Percentiles rank a stretch among this genome's conserved stretches.
Conservation (phyloP, 768 basidiomycete genomes). For the Naganishia kalamii region DNA sequence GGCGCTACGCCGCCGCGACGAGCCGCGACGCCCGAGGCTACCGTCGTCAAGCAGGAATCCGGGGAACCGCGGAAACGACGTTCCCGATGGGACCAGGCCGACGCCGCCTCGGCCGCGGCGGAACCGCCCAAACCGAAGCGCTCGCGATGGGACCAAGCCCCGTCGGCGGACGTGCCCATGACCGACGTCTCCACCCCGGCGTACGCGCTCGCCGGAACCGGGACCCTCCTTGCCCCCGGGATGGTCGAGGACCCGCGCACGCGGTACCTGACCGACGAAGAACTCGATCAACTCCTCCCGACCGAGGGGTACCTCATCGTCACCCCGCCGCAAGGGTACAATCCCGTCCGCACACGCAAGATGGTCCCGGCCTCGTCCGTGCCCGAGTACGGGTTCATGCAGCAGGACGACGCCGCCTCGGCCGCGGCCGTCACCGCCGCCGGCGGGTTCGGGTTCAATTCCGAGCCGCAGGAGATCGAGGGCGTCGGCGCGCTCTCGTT, state of each 20-base stretch:
- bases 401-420: slow-evolving; percentile 81
- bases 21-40: slow-evolving; percentile 22
- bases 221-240: slow-evolving; percentile 27
- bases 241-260: slow-evolving; percentile 80
- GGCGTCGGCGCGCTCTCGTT: slow-evolving; percentile 95
- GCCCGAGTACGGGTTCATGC: slow-evolving; percentile 77
- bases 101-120: slow-evolving; percentile 55
- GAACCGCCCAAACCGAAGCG: slow-evolving; percentile 58
- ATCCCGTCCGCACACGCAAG: slow-evolving; percentile 60
- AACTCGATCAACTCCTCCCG: slow-evolving; percentile 85
- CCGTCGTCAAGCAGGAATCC: slow-evolving; percentile 51
- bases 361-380: slow-evolving; percentile 51
- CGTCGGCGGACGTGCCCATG: slow-evolving; percentile 48
- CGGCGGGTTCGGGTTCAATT: slow-evolving; percentile 65
- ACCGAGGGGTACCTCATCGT: slow-evolving; percentile 76
- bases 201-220: slow-evolving; percentile 12
- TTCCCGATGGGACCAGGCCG: slow-evolving; percentile 82
- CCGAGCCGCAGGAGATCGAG: slow-evolving; percentile 95
- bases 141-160: slow-evolving; percentile 96
- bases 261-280: slow-evolving; percentile 90
- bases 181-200: slow-evolving; percentile 23
- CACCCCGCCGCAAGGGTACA: slow-evolving; percentile 88
- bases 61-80: slow-evolving; percentile 82
- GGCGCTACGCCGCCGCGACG: slow-evolving; percentile 25
- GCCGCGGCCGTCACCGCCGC: slow-evolving; percentile 81